Conservation (phyloP, 2,329 filamentous ascomycete species). For the Colletotrichum navitas region DNA sequence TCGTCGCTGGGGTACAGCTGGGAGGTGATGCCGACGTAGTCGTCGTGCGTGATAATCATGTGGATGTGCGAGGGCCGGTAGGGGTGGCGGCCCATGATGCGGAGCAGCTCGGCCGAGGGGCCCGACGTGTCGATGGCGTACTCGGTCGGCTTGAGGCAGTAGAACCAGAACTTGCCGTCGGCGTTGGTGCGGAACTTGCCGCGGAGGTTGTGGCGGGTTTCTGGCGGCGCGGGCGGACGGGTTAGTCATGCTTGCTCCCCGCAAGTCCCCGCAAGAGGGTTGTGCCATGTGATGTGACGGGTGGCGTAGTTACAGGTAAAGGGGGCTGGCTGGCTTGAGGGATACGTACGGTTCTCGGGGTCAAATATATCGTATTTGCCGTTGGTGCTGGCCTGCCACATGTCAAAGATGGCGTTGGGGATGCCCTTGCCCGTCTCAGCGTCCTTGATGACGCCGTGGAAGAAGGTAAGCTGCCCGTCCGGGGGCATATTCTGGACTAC, state of each 20-base stretch:
- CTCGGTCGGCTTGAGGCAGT: constrained; percentile 73
- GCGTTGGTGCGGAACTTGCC: constrained; percentile 74
- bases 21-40: constrained; percentile 73
- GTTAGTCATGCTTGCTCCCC: too few species aligned
- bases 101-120: constrained; percentile 44
- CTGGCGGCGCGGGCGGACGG: too few species aligned
- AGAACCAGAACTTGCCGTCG: constrained; percentile 72
- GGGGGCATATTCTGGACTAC: constrained; percentile 41
- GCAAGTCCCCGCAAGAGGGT: too few species aligned
- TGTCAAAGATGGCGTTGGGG: constrained; percentile 65
- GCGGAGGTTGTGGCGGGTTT: constrained; percentile 72
- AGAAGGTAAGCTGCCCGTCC: constrained; percentile 38
- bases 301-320: too few species aligned
- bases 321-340: too few species aligned
- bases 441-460: constrained; percentile 42
- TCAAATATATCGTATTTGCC: constrained; percentile 72
- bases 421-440: constrained; percentile 45
- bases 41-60: constrained; percentile 56
- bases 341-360: constrained; percentile 59
- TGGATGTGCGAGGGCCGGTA: constrained; percentile 46
- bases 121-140: constrained; percentile 72
- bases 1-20: constrained; percentile 74
- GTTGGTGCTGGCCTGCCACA: constrained; percentile 74
- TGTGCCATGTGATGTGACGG: too few species aligned
- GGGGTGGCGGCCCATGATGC: constrained; percentile 45